These are phyloP conservation scores for Coniferiporia weirii DNA, from an alignment of 1,284 basidiomycete species.

Conservation along the genomic window DNA sequence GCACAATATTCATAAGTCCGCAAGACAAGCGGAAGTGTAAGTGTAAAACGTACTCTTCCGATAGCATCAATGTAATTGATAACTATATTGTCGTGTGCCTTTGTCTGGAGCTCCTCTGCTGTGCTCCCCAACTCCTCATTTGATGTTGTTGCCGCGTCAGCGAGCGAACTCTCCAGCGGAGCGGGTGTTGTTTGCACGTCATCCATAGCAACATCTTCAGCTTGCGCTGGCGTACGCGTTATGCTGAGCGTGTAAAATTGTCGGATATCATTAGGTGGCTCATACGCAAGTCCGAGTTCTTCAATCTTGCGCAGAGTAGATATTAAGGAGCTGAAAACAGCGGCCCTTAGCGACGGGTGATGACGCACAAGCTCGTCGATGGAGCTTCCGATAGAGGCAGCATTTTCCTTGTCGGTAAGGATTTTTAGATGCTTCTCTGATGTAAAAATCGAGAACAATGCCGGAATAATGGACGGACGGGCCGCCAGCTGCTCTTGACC, in stretches of 20 bases:
- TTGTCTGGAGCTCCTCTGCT: constrained; percentile 37
- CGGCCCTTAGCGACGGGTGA: constrained; percentile 81
- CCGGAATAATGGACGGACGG: constrained; percentile 75
- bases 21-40: constrained; percentile 1
- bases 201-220: constrained; percentile 25
- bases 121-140: constrained; percentile 26
- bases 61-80: constrained; percentile 75
- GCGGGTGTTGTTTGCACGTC: constrained; percentile 14
- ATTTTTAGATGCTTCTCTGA: constrained; percentile 82
- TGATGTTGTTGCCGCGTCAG: constrained; percentile 24
- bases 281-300: constrained; percentile 59
- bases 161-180: constrained; percentile 22
- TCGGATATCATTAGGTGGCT: constrained; percentile 50
- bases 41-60: constrained; percentile 49
- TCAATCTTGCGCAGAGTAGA: constrained; percentile 69
- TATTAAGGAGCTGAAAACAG: constrained; percentile 75
- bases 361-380: constrained; percentile 97
- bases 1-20: constrained; percentile 16
- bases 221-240: constrained; percentile 25
- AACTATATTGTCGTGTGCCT: constrained; percentile 66
- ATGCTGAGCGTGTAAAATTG: constrained; percentile 61
- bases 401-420: constrained; percentile 92
- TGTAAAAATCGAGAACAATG: constrained; percentile 83
- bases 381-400: constrained; percentile 80
- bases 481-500: constrained; percentile 81